Conservation (phyloP, 257 asterid species). For the Solanum gracilifrons region DNA sequence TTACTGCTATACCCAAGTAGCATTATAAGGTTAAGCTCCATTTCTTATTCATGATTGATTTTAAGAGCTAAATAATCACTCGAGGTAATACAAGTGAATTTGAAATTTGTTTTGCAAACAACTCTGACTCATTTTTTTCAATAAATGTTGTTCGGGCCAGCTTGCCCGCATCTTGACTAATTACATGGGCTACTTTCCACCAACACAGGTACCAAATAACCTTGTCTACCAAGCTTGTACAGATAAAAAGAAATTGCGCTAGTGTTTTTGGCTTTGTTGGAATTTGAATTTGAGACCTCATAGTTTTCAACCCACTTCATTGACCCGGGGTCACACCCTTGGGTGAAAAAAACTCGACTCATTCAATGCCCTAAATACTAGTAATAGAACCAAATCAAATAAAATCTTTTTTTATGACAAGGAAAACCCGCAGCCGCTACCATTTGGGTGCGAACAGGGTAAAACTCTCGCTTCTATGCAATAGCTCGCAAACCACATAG, state of each 20-base stretch:
- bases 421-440: too few species aligned
- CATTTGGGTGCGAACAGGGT: too few species aligned
- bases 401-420: background rate
- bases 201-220: background rate
- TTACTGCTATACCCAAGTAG: background rate
- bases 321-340: background rate
- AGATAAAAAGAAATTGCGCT: background rate
- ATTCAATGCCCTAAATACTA: background rate
- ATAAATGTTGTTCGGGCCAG: background rate
- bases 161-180: background rate
- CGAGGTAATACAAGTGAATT: background rate
- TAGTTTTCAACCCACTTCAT: background rate
- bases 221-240: background rate
- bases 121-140: background rate
- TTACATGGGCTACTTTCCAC: background rate
- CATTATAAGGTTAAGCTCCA: background rate
- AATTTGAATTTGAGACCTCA: background rate
- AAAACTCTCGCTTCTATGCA: too few species aligned
- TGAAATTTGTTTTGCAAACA: background rate
- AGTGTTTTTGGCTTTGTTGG: background rate
- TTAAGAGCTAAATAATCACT: background rate
- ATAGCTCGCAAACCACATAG: too few species aligned
- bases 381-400: background rate
- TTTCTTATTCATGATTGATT: background rate
- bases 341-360: background rate